Evolutionary conservation across 2,329 filamentous ascomycete species (phyloP), one percentile per base, ranked within the genome.

Genomic region (Mycosphaerella sp.): DNA sequence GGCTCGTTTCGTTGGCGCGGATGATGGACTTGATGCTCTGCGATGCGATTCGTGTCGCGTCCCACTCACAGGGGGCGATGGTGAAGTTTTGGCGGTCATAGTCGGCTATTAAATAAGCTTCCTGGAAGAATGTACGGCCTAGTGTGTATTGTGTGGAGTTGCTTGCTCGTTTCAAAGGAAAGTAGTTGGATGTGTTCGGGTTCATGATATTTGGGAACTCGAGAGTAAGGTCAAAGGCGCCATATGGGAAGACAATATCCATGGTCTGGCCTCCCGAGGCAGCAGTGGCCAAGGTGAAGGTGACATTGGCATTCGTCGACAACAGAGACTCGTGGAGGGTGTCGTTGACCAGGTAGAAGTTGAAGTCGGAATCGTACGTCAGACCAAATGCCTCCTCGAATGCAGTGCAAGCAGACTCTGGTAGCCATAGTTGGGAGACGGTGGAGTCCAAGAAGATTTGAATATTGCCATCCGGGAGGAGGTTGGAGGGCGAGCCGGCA

Each of bases 401-500:
- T 6, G 64, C 64, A 17, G 58, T 49, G 60, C 69, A 72, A 9
- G 67, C 64, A 2, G 67, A 63, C 31, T 75, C 67, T 0, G 84
- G 84, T 4, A 87, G 73, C 79, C 80, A 86, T 4, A 87, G 70
- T 59, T 80, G 83, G 1, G 83, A 80, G 1, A 83, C 80, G 0
- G 82, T 80, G 56, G 80, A 83, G 65, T 87, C 84, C 53, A 88
- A 79, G 50, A 80, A 63, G 21, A 80, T 79, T 11, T 59, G 59
- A 10, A 70, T 67, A 2, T 57, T 47, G 6, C 67, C 64, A 41
- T 64, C 62, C 0, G 65, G 65, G 1, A 68, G 53, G 10, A 69
- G 57, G 44, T 62, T 59, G 1, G 59, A 56, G n/a, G 58, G 57
- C 12, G 61, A 56, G 17, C 55, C 57, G 4, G 49, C 47, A 45